Base-by-base conservation (phyloP, 2,329 filamentous ascomycete genomes). In the Hypoxylon sp. region DNA sequence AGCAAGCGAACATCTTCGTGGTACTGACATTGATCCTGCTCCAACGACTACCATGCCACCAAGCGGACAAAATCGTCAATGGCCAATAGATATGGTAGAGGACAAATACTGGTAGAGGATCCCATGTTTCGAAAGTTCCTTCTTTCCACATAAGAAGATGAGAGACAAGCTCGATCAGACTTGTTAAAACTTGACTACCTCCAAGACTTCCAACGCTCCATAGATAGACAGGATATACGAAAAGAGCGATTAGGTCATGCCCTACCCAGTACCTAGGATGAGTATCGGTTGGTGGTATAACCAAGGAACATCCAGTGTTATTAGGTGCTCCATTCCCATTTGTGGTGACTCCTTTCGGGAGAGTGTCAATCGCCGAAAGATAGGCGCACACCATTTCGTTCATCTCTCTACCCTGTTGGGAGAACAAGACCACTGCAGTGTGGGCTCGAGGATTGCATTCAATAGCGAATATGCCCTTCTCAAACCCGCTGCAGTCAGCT, bases 371-470 rank as follows among this genome's bases (percentile, higher is more conserved):
- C 0, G 77, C 59, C 0, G 72, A 74, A 9, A 87, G 68, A 56
- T 88, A 88, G 2, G 74, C 77, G 8, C 75, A 69, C 1, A 76
- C 73, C 61, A 85, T 69, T 16, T 76, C 71, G 1, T 71, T 70
- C 15, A 72, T 71, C n/a, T 73, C 67, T 2, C 67, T 63, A 3
- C 71, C 71, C 3, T 69, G 65, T 25, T 71, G 71, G 15, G 66
- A 65, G 64, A 90, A 87, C 1, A 89, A 70, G 1, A 83, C 75
- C 0, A 86, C 80, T 0, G 87, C 87, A 0, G 87, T 90, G 61
- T 90, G 86, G 0, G 82, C 83, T 9, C 87, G 74, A 0, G 87
- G 87, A 47, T 89, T 90, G 63, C 86, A 89, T 64, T 89, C 86
- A 48, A 90, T 89, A 0, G 86, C 84, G 57, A 83, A 86, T 1